These are phyloP conservation scores for Pulicaria dysenterica DNA, from an alignment of 129 eudicot species.

Conservation along the genomic window DNA sequence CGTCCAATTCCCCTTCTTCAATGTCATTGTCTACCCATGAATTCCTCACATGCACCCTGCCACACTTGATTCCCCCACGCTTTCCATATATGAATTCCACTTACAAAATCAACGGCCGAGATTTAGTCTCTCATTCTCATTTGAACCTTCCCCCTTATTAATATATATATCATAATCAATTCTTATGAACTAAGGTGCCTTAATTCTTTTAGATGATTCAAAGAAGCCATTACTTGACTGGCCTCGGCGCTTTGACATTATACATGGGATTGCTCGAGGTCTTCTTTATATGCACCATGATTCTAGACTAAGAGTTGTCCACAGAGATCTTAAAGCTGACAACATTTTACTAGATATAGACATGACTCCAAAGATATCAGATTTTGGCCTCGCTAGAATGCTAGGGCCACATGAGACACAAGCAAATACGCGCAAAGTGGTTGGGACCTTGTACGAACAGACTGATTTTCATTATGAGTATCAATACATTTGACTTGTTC, in stretches of 20 bases:
- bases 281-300: conserved; percentile 56
- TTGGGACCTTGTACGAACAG: conserved; percentile 51
- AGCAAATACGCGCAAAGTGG: conserved; percentile 51
- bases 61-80: too few relatives aligned
- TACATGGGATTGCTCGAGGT: conserved; percentile 52
- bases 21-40: too few relatives aligned
- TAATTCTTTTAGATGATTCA: conserved; percentile 27
- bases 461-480: background rate
- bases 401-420: conserved; percentile 44
- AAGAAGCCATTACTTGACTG: conserved; percentile 35
- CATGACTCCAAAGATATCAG: conserved; percentile 59
- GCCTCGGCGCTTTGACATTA: conserved; percentile 40
- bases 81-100: too few relatives aligned
- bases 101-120: too few relatives aligned
- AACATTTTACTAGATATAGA: conserved; percentile 51
- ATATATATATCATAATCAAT: background rate
- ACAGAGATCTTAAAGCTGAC: conserved; percentile 47
- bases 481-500: too few relatives aligned
- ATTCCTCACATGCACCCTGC: too few relatives aligned
- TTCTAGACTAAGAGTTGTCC: conserved; percentile 48
- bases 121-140: too few relatives aligned
- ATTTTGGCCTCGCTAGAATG: conserved; percentile 61
- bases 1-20: too few relatives aligned
- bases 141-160: too few relatives aligned
- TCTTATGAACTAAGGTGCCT: background rate